Percentiles rank a stretch among this genome's conserved stretches.
These are phyloP conservation scores for Arthrinium puccinioides DNA, from an alignment of 2,329 filamentous ascomycete species.

Conservation along the genomic window DNA sequence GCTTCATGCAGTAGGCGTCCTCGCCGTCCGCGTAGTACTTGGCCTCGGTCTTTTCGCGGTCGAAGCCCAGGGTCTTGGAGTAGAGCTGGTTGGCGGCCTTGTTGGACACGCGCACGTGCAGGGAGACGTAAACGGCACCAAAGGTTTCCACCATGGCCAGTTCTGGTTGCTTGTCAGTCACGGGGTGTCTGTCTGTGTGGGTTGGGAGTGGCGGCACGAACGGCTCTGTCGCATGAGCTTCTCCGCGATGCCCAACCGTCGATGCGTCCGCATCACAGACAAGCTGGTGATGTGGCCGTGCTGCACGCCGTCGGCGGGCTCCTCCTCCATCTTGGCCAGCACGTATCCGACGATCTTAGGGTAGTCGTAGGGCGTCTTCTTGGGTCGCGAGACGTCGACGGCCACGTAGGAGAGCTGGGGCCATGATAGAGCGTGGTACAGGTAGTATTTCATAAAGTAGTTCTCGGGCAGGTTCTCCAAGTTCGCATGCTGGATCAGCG, in stretches of 20 bases:
- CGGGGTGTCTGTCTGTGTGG: background rate
- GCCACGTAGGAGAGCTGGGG: constrained; percentile 95
- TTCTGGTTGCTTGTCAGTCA: constrained; percentile 41
- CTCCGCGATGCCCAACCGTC: constrained; percentile 85
- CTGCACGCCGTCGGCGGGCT: constrained; percentile 80
- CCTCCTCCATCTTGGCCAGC: constrained; percentile 99
- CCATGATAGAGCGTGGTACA: constrained; percentile 98
- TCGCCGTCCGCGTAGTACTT: constrained; percentile 98
- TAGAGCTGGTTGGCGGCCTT: constrained; percentile 86
- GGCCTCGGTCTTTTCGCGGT: constrained; percentile 74
- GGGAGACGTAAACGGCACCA: constrained; percentile 82
- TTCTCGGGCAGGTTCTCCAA: constrained; percentile 98
- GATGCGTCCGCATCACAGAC: constrained; percentile 93
- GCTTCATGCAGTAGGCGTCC: constrained; percentile 89
- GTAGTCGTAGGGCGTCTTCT: constrained; percentile 74
- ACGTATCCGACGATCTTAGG: constrained; percentile 98
- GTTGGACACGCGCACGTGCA: constrained; percentile 95
- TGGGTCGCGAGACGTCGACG: constrained; percentile 78
- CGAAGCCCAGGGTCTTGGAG: constrained; percentile 84
- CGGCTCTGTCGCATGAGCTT: constrained; percentile 96
- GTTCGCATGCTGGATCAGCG: constrained; percentile 94
- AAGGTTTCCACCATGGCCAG: constrained; percentile 96
- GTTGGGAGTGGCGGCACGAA: constrained; percentile 38
- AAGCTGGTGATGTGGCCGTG: constrained; percentile 96
- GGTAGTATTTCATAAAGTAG: constrained; percentile 99